Percentiles rank a stretch among this genome's conserved stretches.
phyloP scores from a whole-genome alignment of 2,329 filamentous ascomycete species.

The Capronia americana region DNA sequence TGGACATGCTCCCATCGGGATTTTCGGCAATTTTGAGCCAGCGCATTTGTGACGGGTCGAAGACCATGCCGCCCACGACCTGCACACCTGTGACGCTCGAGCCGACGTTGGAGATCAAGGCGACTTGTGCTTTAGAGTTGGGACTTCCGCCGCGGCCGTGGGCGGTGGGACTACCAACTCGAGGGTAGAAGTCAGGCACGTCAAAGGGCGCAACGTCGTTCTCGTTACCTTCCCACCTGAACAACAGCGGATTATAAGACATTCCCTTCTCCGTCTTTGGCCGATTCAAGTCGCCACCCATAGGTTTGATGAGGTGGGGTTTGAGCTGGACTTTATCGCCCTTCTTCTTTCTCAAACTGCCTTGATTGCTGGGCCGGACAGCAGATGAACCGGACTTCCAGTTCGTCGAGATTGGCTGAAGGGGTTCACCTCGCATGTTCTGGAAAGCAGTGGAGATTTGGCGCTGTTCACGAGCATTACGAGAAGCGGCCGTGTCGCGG shows the following conservation, averaged over 20 bases:
- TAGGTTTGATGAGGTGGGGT: conserved; percentile 86
- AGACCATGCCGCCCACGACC: conserved; percentile 97
- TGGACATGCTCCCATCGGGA: conserved; percentile 26
- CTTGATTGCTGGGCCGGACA: conserved; percentile 26
- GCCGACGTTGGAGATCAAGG: conserved; percentile 89
- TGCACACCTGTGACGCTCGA: conserved; percentile 79
- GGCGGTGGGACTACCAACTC: conserved; percentile 32
- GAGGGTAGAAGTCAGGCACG: conserved; percentile 50
- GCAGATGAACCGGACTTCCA: conserved; percentile 59
- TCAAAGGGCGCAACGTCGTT: conserved; percentile 83
- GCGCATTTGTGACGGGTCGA: conserved; percentile 95
- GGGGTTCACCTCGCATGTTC: conserved; percentile 52
- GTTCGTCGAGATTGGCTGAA: conserved; percentile 62
- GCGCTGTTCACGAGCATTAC: conserved; percentile 68
- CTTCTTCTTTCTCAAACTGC: conserved; percentile 57
- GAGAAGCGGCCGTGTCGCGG: conserved; percentile 69
- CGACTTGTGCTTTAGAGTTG: conserved; percentile 47
- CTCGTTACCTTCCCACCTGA: conserved; percentile 96
- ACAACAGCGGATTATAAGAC: conserved; percentile 88
- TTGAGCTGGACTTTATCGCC: conserved; percentile 61
- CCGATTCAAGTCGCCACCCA: conserved; percentile 74
- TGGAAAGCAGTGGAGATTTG: conserved; percentile 54
- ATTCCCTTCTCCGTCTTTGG: conserved; percentile 94
- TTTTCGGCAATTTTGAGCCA: conserved; percentile 78
- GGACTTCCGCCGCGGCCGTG: conserved; percentile 34